phyloP scores from a whole-genome alignment of 2,329 filamentous ascomycete genomes.

The Graphilbum sp. region DNA sequence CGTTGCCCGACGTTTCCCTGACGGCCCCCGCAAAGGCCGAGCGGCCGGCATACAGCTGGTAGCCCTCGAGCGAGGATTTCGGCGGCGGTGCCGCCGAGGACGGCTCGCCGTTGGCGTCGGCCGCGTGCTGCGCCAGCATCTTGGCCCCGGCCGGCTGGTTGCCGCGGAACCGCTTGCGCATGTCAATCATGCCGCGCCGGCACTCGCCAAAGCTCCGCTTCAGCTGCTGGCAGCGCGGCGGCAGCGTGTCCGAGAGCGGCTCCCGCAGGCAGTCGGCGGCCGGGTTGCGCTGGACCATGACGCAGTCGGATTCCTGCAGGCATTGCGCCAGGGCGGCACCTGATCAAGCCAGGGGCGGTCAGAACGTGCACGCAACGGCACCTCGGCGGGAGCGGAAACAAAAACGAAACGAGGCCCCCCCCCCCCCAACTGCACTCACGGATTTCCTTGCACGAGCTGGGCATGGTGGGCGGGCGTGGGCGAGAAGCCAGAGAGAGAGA shows the following conservation, averaged over 20 bases:
- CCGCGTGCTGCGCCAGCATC: slow-evolving; percentile 26
- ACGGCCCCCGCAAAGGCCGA: slow-evolving; percentile 50
- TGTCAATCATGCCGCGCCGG: slow-evolving; percentile 91
- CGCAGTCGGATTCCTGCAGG: slow-evolving; percentile 90
- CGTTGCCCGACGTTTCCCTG: slow-evolving; percentile 51
- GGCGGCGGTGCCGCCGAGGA: not conserved
- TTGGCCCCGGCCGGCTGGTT: slow-evolving; percentile 68
- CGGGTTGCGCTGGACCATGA: slow-evolving; percentile 77
- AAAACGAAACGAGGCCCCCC: not conserved
- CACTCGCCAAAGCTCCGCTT: slow-evolving; percentile 89
- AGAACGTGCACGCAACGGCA: too few relatives aligned
- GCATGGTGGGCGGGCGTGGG: slow-evolving; percentile 33
- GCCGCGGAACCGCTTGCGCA: slow-evolving; percentile 94
- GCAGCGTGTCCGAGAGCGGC: slow-evolving; percentile 67
- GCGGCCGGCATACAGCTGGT: slow-evolving; percentile 67
- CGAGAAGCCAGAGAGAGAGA: not conserved
- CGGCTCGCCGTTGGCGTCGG: not conserved
- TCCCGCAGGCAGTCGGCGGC: slow-evolving; percentile 77
- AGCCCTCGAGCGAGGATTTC: slow-evolving; percentile 18
- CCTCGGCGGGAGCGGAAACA: too few relatives aligned
- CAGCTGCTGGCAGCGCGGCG: slow-evolving; percentile 78
- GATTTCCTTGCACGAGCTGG: slow-evolving; percentile 92
- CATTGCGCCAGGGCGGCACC: slow-evolving; percentile 86
- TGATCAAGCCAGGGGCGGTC: slow-evolving; percentile 26
- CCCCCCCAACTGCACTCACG: slow-evolving; percentile 38